Conservation (phyloP, 2,329 filamentous ascomycete species). For the Cytospora chrysosperma region DNA sequence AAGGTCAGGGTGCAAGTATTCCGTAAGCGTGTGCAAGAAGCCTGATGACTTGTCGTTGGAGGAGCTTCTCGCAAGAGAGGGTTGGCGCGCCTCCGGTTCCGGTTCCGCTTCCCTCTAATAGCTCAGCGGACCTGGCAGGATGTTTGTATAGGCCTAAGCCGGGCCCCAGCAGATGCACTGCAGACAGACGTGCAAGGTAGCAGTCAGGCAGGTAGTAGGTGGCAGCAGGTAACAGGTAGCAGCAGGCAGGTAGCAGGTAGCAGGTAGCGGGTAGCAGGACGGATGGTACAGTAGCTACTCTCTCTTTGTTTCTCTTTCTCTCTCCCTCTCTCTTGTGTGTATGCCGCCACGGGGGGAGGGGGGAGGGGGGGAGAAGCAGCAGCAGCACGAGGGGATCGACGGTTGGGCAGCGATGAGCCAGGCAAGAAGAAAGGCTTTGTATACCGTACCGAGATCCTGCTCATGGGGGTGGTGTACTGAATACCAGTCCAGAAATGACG, state of each 20-base stretch:
- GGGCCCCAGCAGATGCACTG: constrained; percentile 7
- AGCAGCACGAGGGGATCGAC: constrained; percentile 34
- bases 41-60: background rate
- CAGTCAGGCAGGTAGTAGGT: constrained; percentile 1
- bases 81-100: constrained; percentile 7
- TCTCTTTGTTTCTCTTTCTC: no score
- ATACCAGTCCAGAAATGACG: background rate
- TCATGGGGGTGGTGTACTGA: constrained; percentile 4
- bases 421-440: background rate
- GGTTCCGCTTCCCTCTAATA: background rate
- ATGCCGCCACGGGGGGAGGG: constrained; percentile 14
- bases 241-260: no score
- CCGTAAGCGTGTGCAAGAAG: background rate
- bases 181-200: constrained; percentile 10
- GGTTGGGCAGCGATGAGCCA: constrained; percentile 37
- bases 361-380: constrained; percentile 18
- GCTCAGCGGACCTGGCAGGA: constrained; percentile 8
- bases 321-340: no score
- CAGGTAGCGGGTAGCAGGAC: no score
- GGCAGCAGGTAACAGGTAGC: no score
- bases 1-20: background rate
- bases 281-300: no score
- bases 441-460: constrained; percentile 9
- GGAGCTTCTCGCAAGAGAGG: constrained; percentile 6
- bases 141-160: constrained; percentile 16